A percentile compares a stretch with the other conserved stretches of the same genome.
phyloP scores from a whole-genome alignment of 148 eudicot species.

The Diospyros lotus region DNA sequence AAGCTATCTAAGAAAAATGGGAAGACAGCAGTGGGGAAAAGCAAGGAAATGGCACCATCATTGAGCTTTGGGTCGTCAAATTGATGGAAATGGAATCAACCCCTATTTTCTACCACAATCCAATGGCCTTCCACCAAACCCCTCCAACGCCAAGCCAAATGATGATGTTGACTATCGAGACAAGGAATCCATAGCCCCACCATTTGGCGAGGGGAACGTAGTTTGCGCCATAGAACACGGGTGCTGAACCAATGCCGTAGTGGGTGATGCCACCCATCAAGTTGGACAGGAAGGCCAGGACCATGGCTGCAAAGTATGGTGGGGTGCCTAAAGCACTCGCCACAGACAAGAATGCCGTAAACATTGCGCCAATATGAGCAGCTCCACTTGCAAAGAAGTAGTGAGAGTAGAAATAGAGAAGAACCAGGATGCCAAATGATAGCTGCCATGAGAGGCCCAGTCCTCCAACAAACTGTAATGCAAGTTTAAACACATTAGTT shows the following conservation, averaged over 20 bases:
- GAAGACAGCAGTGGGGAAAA: too few species aligned
- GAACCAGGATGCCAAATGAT: conserved; percentile 88
- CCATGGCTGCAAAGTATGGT: conserved; percentile 76
- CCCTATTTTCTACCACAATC: conserved; percentile 56
- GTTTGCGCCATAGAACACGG: conserved; percentile 90
- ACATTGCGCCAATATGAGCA: conserved; percentile 99
- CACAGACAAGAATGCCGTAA: conserved; percentile 85
- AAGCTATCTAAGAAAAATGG: too few species aligned
- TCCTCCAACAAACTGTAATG: conserved; percentile 90
- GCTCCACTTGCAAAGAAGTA: conserved; percentile 99
- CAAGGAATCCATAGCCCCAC: conserved; percentile 93
- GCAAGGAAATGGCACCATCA: too few species aligned
- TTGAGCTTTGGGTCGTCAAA: too few species aligned
- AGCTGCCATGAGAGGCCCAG: conserved; percentile 93
- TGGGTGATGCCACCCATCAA: conserved; percentile 98
- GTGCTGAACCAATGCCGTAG: conserved; percentile 96
- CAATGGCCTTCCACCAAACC: conserved; percentile 90
- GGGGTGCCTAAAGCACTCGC: conserved; percentile 95
- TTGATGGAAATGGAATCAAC: too few species aligned
- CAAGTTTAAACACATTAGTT: neutral
- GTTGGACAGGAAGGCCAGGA: conserved; percentile 83
- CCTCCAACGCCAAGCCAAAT: conserved; percentile 99
- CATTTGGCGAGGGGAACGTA: conserved; percentile 89
- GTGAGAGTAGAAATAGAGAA: conserved; percentile 94
- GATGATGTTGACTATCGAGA: conserved; percentile 74